A percentile compares a stretch with the other conserved stretches of the same genome.
Conservation (phyloP, 1,284 basidiomycete genomes). For the Thelephora terrestris region DNA sequence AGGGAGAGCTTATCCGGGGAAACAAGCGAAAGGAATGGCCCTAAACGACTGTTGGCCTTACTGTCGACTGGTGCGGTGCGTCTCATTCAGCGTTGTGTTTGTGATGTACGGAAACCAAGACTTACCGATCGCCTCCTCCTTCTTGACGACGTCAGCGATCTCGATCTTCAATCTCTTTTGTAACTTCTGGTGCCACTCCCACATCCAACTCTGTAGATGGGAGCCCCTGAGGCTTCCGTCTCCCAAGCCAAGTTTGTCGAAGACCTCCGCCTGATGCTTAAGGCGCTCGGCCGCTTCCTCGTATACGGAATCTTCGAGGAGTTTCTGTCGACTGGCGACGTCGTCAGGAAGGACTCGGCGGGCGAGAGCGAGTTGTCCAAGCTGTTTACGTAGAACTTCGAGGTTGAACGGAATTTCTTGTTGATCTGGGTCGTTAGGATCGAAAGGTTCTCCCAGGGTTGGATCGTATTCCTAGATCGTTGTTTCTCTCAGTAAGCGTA, state of each 20-base stretch:
- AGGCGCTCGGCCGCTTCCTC: constrained; percentile 73
- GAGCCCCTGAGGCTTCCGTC: constrained; percentile 38
- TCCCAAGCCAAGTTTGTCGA: constrained; percentile 49
- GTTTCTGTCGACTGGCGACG: constrained; percentile 65
- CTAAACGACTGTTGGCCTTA: constrained; percentile 20
- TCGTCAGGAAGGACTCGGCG: constrained; percentile 57
- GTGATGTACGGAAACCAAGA: not conserved
- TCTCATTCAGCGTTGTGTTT: not conserved
- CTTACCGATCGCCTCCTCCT: constrained; percentile 26
- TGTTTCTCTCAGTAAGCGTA: constrained; percentile 6
- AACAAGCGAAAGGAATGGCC: constrained; percentile 69
- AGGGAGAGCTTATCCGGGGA: constrained; percentile 76
- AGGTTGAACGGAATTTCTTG: constrained; percentile 63
- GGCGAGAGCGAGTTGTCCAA: constrained; percentile 52
- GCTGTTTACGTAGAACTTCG: constrained; percentile 54
- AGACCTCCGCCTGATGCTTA: constrained; percentile 50
- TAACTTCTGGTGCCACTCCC: constrained; percentile 74
- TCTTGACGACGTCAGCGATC: constrained; percentile 37
- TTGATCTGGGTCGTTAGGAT: constrained; percentile 7
- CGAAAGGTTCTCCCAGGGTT: constrained; percentile 9
- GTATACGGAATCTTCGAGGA: constrained; percentile 79
- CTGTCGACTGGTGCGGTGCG: not conserved
- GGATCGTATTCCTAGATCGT: constrained; percentile 6
- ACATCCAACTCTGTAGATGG: constrained; percentile 76
- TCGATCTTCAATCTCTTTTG: constrained; percentile 43